A percentile compares a stretch with the other conserved stretches of the same genome.
These are phyloP conservation scores for Barbarea vulgaris DNA, from an alignment of 345 rosid species.

Conservation along the genomic window DNA sequence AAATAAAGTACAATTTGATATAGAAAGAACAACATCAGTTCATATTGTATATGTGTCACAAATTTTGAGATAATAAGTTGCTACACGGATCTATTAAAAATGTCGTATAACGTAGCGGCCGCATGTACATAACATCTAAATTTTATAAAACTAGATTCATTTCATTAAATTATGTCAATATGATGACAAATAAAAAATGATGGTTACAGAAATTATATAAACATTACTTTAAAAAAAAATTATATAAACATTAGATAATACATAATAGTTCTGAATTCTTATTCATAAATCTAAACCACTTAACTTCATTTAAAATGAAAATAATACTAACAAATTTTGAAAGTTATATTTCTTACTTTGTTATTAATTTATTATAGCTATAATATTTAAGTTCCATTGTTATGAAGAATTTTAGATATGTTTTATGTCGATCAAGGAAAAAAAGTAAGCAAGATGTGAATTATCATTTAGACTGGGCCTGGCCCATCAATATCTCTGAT, in stretches of 20 bases:
- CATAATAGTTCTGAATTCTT: background rate
- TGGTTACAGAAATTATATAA: background rate
- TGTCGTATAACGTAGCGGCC: constrained; percentile 12
- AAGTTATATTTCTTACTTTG: background rate
- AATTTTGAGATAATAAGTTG: constrained; percentile 22
- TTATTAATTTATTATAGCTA: background rate
- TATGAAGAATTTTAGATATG: background rate
- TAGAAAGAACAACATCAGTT: background rate
- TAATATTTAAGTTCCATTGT: background rate
- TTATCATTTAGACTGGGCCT: background rate
- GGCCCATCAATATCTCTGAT: constrained; percentile 17
- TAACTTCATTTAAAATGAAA: background rate
- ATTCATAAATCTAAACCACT: background rate
- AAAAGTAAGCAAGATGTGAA: background rate
- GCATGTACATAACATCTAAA: constrained; percentile 12
- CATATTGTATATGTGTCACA: constrained; percentile 19
- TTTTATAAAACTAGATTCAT: background rate
- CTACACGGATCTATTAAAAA: constrained; percentile 30
- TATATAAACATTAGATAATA: background rate
- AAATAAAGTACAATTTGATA: background rate
- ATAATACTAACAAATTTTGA: background rate
- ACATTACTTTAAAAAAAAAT: too few relatives aligned
- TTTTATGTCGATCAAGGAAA: background rate
- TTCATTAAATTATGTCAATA: background rate
- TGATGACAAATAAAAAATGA: too few relatives aligned